These are phyloP conservation scores for Polychytrium aggregatum DNA, from an alignment of 192 early-diverging fungal genomes.

Conservation along the genomic window DNA sequence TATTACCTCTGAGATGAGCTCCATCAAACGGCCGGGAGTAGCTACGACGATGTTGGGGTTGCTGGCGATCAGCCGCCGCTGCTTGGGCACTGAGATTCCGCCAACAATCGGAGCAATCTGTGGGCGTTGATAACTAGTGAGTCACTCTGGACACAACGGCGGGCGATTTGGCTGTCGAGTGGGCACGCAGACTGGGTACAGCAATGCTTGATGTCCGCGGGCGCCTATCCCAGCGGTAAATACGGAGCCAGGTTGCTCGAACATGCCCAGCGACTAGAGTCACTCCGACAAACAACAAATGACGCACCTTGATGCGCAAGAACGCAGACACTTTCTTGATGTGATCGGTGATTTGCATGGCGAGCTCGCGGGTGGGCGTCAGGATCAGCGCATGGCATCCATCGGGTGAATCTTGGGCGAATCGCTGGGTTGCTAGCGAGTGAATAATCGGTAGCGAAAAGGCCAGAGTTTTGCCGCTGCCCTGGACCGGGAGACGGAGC, in stretches of 20 bases:
- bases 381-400: constrained; percentile 61
- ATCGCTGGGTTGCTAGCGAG: constrained; percentile 27
- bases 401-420: constrained; percentile 14
- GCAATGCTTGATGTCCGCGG: too few relatives aligned
- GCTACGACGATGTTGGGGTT: constrained; percentile 83
- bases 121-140: background rate
- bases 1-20: constrained; percentile 33
- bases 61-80: constrained; percentile 56
- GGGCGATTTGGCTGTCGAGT: too few relatives aligned
- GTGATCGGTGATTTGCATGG: constrained; percentile 86
- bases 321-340: constrained; percentile 32
- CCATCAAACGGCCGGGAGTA: constrained; percentile 83
- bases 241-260: too few relatives aligned
- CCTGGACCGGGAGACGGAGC: constrained; percentile 88
- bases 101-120: constrained; percentile 77
- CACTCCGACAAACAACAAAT: too few relatives aligned
- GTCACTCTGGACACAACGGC: too few relatives aligned
- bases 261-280: too few relatives aligned
- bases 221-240: too few relatives aligned
- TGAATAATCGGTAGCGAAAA: constrained; percentile 91
- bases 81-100: constrained; percentile 90
- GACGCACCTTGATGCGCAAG: constrained; percentile 10
- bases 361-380: constrained; percentile 90
- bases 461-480: constrained; percentile 90
- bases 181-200: too few relatives aligned